Percentiles rank a stretch among this genome's conserved stretches.
Conservation (phyloP, 2,329 filamentous ascomycete species). For the Pseudogymnoascus sp. region DNA sequence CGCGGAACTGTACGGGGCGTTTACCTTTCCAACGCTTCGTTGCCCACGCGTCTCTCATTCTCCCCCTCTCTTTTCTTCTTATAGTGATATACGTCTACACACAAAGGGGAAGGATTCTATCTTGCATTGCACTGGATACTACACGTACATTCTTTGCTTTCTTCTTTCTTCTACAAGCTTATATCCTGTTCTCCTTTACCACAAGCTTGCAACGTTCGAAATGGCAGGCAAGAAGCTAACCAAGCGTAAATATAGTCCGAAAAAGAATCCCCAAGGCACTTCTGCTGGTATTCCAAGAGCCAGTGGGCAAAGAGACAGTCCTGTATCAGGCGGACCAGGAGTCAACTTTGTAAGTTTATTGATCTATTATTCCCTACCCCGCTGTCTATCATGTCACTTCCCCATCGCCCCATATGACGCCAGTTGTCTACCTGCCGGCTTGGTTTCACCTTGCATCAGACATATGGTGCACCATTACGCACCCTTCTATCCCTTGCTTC, state of each 20-base stretch:
- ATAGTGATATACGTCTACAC: background rate
- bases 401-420: background rate
- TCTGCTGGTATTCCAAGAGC: background rate
- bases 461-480: background rate
- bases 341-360: background rate
- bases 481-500: conserved; percentile 15
- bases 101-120: background rate
- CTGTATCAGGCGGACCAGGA: background rate
- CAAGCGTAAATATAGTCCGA: background rate
- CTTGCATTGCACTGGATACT: background rate
- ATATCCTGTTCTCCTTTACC: background rate
- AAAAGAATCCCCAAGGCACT: background rate
- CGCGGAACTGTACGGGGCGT: background rate
- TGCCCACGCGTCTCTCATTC: background rate
- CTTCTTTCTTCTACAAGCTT: background rate
- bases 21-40: background rate
- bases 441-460: background rate
- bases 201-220: background rate
- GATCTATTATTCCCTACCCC: background rate
- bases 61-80: background rate
- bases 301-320: conserved; percentile 1
- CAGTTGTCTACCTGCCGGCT: background rate
- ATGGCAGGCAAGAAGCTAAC: background rate
- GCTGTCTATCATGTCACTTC: background rate
- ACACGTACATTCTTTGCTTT: background rate